Evolutionary conservation across 129 eudicot species (phyloP).

Genomic region (Heracleum sosnowskyi): DNA sequence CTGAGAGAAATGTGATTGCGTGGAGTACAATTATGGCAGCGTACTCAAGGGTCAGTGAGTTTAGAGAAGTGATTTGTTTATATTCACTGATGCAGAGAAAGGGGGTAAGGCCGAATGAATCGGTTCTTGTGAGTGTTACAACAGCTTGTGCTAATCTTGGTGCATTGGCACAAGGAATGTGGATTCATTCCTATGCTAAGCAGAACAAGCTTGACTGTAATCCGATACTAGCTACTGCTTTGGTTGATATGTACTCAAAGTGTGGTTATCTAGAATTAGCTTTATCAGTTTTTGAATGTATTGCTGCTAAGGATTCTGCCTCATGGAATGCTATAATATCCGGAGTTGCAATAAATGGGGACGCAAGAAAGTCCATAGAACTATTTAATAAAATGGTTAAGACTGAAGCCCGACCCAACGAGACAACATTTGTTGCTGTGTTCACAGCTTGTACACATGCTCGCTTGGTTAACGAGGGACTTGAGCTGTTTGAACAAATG

Average conservation of each 20-base stretch:
- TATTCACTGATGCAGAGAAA: constrained; percentile 28
- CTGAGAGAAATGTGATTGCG: constrained; percentile 43
- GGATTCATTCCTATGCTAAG: constrained; percentile 47
- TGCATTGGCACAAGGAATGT: constrained; percentile 56
- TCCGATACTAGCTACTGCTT: constrained; percentile 42
- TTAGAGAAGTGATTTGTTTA: constrained; percentile 32
- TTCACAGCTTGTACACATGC: constrained; percentile 59
- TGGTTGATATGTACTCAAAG: constrained; percentile 66
- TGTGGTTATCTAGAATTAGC: constrained; percentile 48
- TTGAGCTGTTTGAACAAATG: constrained; percentile 44
- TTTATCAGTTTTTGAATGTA: constrained; percentile 32
- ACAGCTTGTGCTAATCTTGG: constrained; percentile 64
- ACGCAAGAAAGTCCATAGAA: constrained; percentile 37
- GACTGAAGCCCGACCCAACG: constrained; percentile 30
- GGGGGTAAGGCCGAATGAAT: constrained; percentile 42
- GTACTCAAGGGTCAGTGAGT: constrained; percentile 32
- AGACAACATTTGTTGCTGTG: constrained; percentile 46
- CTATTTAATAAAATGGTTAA: constrained; percentile 31
- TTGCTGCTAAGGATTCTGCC: constrained; percentile 31
- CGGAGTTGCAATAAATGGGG: constrained; percentile 48
- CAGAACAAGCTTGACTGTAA: constrained; percentile 26
- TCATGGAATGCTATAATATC: constrained; percentile 59
- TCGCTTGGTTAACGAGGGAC: constrained; percentile 40
- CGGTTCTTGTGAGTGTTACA: constrained; percentile 38
- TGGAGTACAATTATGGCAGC: constrained; percentile 63